These are phyloP conservation scores for Pythium angustatum DNA, from an alignment of 352 stramenopile genomes.

Conservation along the genomic window DNA sequence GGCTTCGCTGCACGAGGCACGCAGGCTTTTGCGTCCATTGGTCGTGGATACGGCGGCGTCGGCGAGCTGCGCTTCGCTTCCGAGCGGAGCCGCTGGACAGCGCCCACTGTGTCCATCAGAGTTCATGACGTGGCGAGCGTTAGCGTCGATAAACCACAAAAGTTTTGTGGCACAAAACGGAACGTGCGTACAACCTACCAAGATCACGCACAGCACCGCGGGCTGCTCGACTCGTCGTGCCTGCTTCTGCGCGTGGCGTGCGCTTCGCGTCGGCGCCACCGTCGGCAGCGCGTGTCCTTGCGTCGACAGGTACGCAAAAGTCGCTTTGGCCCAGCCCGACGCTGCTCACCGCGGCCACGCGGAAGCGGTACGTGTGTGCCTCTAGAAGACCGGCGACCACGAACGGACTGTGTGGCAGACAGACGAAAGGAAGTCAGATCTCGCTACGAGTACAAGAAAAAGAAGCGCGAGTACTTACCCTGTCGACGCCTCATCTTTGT, in stretches of 20 bases:
- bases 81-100: background rate
- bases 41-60: background rate
- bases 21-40: background rate
- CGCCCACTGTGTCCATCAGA: background rate
- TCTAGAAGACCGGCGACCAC: conserved; percentile 24
- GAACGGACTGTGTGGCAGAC: background rate
- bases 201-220: background rate
- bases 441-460: background rate
- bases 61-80: background rate
- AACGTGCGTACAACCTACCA: background rate
- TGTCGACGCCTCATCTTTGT: background rate
- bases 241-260: background rate
- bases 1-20: background rate
- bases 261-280: background rate
- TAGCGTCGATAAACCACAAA: conserved; percentile 6
- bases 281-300: background rate
- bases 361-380: conserved; percentile 34
- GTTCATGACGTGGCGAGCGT: too few relatives aligned
- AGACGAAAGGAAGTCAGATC: background rate
- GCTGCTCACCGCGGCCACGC: conserved; percentile 21
- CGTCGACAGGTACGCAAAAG: conserved; percentile 20
- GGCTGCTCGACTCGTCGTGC: background rate
- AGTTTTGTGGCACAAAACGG: too few relatives aligned
- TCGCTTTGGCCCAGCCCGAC: conserved; percentile 20
- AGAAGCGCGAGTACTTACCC: background rate